phyloP scores from a whole-genome alignment of 1,284 basidiomycete species.

The Inonotus hispidus region DNA sequence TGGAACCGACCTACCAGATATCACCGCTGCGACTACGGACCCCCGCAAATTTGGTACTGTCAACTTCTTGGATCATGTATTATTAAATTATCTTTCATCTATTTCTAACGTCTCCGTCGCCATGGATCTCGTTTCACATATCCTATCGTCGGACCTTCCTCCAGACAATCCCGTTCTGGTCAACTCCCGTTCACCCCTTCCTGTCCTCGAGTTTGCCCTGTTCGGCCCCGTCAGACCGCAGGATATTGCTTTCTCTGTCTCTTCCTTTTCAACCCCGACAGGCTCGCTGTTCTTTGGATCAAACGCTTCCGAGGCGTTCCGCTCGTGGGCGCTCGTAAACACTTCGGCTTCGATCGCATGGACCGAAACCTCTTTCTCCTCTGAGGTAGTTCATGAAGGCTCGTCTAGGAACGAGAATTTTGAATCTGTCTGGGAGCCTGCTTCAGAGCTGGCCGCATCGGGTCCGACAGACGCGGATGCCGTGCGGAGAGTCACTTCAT shows the following conservation, averaged over 20 bases:
- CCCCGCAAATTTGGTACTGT: slow-evolving; percentile 51
- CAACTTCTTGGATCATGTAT: slow-evolving; percentile 48
- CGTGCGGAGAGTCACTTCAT: slow-evolving; percentile 10
- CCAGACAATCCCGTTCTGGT: slow-evolving; percentile 35
- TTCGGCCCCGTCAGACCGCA: slow-evolving; percentile 48
- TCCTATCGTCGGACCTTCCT: slow-evolving; percentile 41
- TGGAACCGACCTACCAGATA: slow-evolving; percentile 26
- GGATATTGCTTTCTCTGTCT: slow-evolving; percentile 44
- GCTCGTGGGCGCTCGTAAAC: slow-evolving; percentile 48
- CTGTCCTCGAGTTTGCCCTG: slow-evolving; percentile 52
- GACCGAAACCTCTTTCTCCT: slow-evolving; percentile 47
- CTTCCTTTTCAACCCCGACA: slow-evolving; percentile 47
- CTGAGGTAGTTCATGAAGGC: slow-evolving; percentile 44
- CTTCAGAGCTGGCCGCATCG: slow-evolving; percentile 35
- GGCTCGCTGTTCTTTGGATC: slow-evolving; percentile 57
- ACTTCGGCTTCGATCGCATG: slow-evolving; percentile 39
- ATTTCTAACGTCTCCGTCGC: slow-evolving; percentile 44
- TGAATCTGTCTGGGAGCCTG: slow-evolving; percentile 45
- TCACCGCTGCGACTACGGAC: slow-evolving; percentile 35
- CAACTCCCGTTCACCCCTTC: slow-evolving; percentile 40
- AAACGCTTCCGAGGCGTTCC: slow-evolving; percentile 38
- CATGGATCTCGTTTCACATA: slow-evolving; percentile 41
- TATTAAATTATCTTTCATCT: slow-evolving; percentile 50
- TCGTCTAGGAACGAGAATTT: slow-evolving; percentile 39
- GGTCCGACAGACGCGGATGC: slow-evolving; percentile 25